Evolutionary conservation across 306 rosid species (phyloP).

Genomic region (Herpetospermum pedunculosum): DNA sequence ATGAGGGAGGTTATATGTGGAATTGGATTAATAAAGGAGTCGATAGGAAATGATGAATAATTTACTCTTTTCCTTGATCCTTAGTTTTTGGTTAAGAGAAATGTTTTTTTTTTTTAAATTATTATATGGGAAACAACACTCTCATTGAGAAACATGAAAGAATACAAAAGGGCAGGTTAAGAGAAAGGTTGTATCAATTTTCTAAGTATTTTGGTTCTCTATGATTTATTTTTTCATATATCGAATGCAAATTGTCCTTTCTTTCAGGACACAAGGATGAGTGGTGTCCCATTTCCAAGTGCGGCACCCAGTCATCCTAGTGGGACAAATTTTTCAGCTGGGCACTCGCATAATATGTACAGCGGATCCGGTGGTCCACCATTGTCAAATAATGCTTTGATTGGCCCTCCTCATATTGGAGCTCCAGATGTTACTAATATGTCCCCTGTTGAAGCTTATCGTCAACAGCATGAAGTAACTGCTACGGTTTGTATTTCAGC

Average conservation of each 20-base stretch:
- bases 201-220: background rate
- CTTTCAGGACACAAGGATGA: conserved; percentile 56
- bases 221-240: background rate
- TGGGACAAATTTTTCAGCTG: conserved; percentile 48
- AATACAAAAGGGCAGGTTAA: background rate
- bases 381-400: conserved; percentile 35
- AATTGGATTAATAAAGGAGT: background rate
- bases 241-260: background rate
- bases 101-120: background rate
- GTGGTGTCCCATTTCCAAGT: conserved; percentile 51
- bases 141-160: background rate
- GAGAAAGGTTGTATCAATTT: background rate
- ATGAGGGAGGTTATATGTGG: background rate
- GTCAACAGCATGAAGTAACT: conserved; percentile 87
- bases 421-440: conserved; percentile 45
- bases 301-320: conserved; percentile 33
- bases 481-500: conserved; percentile 54
- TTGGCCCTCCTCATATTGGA: conserved; percentile 49
- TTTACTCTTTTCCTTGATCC: background rate
- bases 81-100: background rate
- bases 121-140: background rate
- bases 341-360: conserved; percentile 43
- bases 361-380: conserved; percentile 46
- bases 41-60: background rate
- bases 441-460: conserved; percentile 70